A percentile compares a stretch with the other conserved stretches of the same genome.
Evolutionary conservation across 2,329 filamentous ascomycete genomes (phyloP).

Genomic region (Sporothrix dimorphospora): DNA sequence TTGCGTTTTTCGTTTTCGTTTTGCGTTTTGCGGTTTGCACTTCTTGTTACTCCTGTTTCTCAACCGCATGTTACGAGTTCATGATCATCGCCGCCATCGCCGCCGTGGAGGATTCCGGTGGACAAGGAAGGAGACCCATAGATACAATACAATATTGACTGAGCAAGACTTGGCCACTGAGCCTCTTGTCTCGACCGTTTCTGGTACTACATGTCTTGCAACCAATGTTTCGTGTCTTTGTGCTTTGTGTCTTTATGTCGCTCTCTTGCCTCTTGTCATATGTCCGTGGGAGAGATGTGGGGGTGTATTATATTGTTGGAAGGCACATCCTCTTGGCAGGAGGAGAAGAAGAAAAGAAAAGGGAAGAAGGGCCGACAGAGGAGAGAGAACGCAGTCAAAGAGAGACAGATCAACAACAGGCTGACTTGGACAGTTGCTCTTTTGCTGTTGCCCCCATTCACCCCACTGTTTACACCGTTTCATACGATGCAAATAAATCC

Average conservation of each 20-base stretch:
- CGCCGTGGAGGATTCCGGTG: conserved; percentile 1
- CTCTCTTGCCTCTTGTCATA: not conserved
- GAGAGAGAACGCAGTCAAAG: not conserved
- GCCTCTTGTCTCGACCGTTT: conserved; percentile 15
- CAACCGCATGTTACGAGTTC: conserved; percentile 14
- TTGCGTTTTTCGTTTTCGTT: not conserved
- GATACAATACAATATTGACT: conserved; percentile 12
- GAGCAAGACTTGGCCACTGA: conserved; percentile 6
- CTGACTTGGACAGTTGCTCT: not conserved
- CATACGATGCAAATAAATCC: conserved; percentile 3
- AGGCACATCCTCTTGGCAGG: not conserved
- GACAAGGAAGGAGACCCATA: conserved; percentile 7
- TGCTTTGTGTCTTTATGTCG: not conserved
- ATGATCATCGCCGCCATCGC: not conserved
- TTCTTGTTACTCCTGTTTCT: not conserved
- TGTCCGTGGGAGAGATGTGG: not conserved
- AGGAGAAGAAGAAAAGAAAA: not conserved
- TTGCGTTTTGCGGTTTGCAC: not conserved
- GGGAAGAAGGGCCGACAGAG: not conserved
- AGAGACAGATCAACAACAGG: conserved; percentile 1
- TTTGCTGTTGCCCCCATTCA: not conserved
- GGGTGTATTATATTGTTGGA: not conserved
- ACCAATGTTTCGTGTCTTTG: not conserved
- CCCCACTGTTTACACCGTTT: conserved; percentile 2
- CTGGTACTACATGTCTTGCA: not conserved